These are phyloP conservation scores for Solanum hybrid DNA, from an alignment of 305 asterid genomes.

Conservation along the genomic window DNA sequence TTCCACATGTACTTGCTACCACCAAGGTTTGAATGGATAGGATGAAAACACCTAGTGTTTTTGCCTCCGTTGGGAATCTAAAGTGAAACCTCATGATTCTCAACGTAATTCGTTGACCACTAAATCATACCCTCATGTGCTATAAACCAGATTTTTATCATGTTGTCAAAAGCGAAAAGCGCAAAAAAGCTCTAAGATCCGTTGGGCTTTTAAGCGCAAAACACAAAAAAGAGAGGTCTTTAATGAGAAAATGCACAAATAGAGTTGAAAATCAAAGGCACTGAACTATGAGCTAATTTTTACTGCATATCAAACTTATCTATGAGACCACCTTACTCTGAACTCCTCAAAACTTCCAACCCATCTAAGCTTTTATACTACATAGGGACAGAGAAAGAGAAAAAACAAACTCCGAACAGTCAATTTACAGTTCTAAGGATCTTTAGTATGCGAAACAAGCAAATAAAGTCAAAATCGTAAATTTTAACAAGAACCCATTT, in stretches of 20 bases:
- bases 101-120: neutral
- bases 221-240: neutral
- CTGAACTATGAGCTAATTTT: neutral
- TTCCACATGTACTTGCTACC: neutral
- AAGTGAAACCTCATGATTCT: neutral
- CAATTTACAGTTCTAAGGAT: neutral
- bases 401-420: no score
- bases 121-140: neutral
- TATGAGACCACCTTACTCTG: neutral
- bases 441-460: neutral
- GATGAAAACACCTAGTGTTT: neutral
- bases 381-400: neutral
- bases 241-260: neutral
- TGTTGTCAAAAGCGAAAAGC: neutral
- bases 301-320: neutral
- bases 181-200: neutral
- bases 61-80: neutral
- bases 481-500: neutral
- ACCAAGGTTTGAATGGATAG: neutral
- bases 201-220: neutral
- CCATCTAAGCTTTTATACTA: neutral
- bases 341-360: neutral
- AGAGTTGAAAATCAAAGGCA: neutral
- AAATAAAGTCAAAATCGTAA: neutral
- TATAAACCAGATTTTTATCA: neutral